These are phyloP conservation scores for Mycena galericulata DNA, from an alignment of 768 basidiomycete species.

Conservation along the genomic window DNA sequence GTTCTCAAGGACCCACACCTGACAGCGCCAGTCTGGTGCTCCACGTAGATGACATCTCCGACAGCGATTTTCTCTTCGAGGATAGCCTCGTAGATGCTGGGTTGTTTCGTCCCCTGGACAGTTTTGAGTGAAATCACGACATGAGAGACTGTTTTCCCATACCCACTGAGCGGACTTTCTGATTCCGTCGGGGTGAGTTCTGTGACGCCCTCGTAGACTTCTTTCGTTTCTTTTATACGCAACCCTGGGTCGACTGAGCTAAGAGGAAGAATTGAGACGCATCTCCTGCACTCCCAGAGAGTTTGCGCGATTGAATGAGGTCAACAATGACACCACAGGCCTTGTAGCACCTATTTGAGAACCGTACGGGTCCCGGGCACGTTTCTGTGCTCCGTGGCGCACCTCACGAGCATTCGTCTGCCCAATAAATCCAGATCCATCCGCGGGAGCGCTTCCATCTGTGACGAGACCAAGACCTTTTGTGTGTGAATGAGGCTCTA, in stretches of 20 bases:
- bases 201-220: constrained; percentile 98
- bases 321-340: constrained; percentile 93
- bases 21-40: constrained; percentile 93
- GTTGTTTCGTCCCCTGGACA: constrained; percentile 93
- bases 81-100: constrained; percentile 93
- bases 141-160: constrained; percentile 98
- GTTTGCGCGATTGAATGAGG: constrained; percentile 90
- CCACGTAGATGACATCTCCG: constrained; percentile 97
- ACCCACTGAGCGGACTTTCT: constrained; percentile 96
- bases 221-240: constrained; percentile 98
- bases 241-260: constrained; percentile 69
- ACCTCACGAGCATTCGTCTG: constrained; percentile 94
- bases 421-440: constrained; percentile 90
- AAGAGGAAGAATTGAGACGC: constrained; percentile 31
- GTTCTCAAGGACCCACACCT: constrained; percentile 71
- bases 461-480: constrained; percentile 92
- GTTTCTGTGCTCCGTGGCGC: constrained; percentile 31
- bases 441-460: constrained; percentile 81
- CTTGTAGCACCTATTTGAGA: constrained; percentile 55
- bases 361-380: too few relatives aligned
- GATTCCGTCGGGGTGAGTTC: constrained; percentile 96
- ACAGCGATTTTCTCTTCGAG: constrained; percentile 97
- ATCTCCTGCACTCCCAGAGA: constrained; percentile 88
- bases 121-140: constrained; percentile 97
- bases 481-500: constrained; percentile 95